These are phyloP conservation scores for Rhodotorula sp. DNA, from an alignment of 1,284 basidiomycete species.

Conservation along the genomic window DNA sequence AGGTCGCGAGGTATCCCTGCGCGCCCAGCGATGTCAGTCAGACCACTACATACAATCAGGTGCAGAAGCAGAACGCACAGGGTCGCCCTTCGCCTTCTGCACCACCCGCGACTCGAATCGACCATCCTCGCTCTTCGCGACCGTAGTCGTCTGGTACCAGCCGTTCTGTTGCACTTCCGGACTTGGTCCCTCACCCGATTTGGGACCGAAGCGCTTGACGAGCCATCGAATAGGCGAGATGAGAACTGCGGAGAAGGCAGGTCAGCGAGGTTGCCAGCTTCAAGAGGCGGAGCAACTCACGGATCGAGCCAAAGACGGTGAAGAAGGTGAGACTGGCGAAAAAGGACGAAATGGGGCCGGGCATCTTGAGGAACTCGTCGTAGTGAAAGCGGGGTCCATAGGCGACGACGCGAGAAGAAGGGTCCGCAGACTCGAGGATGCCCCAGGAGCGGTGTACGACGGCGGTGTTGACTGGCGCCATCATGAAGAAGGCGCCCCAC, in stretches of 20 bases:
- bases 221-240: conserved; percentile 41
- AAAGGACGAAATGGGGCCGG: conserved; percentile 37
- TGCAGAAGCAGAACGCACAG: conserved; percentile 22
- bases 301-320: conserved; percentile 41
- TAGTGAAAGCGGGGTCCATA: conserved; percentile 35
- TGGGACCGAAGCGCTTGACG: conserved; percentile 36
- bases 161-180: conserved; percentile 36
- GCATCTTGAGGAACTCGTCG: conserved; percentile 29
- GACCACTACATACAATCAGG: no score
- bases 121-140: conserved; percentile 40
- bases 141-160: conserved; percentile 42
- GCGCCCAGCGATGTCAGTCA: background rate
- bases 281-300: background rate
- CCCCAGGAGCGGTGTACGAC: conserved; percentile 45
- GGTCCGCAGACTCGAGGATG: conserved; percentile 35
- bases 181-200: conserved; percentile 43
- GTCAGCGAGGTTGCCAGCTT: no score
- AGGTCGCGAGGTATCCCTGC: conserved; percentile 42
- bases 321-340: conserved; percentile 42
- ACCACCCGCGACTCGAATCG: conserved; percentile 34
- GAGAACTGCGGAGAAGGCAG: conserved; percentile 2
- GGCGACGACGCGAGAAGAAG: conserved; percentile 1
- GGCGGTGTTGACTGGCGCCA: conserved; percentile 24
- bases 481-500: conserved; percentile 38
- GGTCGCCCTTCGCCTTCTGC: conserved; percentile 43